phyloP scores from a whole-genome alignment of 108 stramenopile species.

The Pseudonitzschia multistriata region DNA sequence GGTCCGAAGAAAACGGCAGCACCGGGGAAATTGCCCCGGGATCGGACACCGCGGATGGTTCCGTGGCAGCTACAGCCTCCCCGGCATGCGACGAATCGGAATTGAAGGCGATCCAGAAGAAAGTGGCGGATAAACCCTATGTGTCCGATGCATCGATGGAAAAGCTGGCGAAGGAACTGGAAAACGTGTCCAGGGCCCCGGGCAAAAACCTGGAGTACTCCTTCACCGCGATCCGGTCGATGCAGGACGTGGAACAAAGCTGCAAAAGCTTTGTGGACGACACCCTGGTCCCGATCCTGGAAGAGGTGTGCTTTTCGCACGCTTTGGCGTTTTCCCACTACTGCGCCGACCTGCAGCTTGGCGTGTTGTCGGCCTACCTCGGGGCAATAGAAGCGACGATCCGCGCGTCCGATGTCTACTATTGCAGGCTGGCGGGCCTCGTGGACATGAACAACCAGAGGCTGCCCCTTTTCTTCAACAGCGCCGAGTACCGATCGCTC shows the following conservation, averaged over 20 bases:
- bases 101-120: background rate
- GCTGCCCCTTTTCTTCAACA: constrained; percentile 17
- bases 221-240: background rate
- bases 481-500: constrained; percentile 7
- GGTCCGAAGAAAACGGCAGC: background rate
- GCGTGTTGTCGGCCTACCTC: constrained; percentile 24
- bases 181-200: no score
- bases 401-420: constrained; percentile 20
- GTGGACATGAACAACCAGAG: constrained; percentile 26
- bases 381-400: constrained; percentile 7
- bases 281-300: constrained; percentile 11
- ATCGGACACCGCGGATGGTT: no score
- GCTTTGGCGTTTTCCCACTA: constrained; percentile 14
- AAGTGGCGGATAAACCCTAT: background rate
- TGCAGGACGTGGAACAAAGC: constrained; percentile 21
- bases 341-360: constrained; percentile 13
- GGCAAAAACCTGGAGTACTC: constrained; percentile 3
- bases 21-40: background rate
- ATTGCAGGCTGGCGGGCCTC: constrained; percentile 12
- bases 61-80: background rate
- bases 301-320: background rate
- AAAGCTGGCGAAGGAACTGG: background rate
- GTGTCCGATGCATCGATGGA: background rate
- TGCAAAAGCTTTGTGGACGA: constrained; percentile 3
- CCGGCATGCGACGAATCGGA: no score